Evolutionary conservation across 2,329 filamentous ascomycete species (phyloP), one percentile per base, ranked within the genome.

Genomic region (Claviceps maximensis): DNA sequence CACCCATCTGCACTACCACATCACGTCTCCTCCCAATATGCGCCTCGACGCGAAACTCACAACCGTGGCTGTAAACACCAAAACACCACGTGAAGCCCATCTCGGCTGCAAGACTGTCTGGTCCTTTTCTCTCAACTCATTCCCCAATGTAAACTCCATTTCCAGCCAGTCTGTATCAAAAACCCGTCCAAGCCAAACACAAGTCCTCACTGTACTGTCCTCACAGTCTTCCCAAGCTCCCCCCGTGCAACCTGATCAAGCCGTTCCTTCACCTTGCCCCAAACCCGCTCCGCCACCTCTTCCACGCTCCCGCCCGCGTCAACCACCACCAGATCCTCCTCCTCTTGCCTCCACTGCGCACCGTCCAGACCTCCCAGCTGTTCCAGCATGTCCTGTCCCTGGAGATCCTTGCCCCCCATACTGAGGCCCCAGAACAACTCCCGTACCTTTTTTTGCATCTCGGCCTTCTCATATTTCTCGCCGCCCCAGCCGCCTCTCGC

Each of bases 381-480:
- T 51, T 56, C 55, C 27, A 61, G 53, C 48, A 62, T 52, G 25
- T 53, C 59, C 49, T 62, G 54, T 0, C 61, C 57, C 17, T 65
- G 62, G 21, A 61, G 62, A 10, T 51, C 54, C 31, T 72, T 66
- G 23, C 71, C 69, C 1, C 74, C 74, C 68, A 71, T 68, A 56
- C 71, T 72, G 55, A 83, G 61, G 0, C 71, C 74, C 70, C 75
- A 77, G 66, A 95, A 96, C 49, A 94, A 66, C 56, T 83, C 78
- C 21, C 87, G 73, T 15, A 97, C 93, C 10, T 82, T 78, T 55
- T 77, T 74, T 71, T 98, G 93, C 80, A 95, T 87, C 62, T 83
- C 82, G 55, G 78, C 79, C 65, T 82, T 85, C 71, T 98, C 93
- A 63, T 97, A 98, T 57, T 87, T 77, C 74, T 98, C 93, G 19